A percentile compares a stretch with the other conserved stretches of the same genome.
These are phyloP conservation scores for Sorghum bicolor DNA, from an alignment of 176 grass and related monocot genomes.

Conservation along the genomic window Sorghum_bicolor_NCBIv3 NC_012876.2:4425001-4425500, in stretches of 20 bases:
- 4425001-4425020: no score
- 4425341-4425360: background rate
- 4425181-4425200: background rate
- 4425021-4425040: no score
- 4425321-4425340: background rate
- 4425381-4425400: background rate
- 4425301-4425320: background rate
- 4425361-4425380: no score
- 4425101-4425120: background rate
- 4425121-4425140: no score
- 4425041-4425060: no score
- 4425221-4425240: background rate
- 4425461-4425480: background rate
- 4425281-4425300: background rate
- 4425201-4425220: background rate
- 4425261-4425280: background rate
- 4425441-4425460: accelerated
- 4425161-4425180: no score
- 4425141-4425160: no score
- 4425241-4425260: background rate
- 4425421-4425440: background rate
- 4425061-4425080: background rate
- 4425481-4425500: slow-evolving; percentile 15
- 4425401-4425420: background rate
- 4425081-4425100: slow-evolving; percentile 16